Base-by-base conservation (phyloP, 176 grass and related monocot species). In the Ananas comosus region DNA sequence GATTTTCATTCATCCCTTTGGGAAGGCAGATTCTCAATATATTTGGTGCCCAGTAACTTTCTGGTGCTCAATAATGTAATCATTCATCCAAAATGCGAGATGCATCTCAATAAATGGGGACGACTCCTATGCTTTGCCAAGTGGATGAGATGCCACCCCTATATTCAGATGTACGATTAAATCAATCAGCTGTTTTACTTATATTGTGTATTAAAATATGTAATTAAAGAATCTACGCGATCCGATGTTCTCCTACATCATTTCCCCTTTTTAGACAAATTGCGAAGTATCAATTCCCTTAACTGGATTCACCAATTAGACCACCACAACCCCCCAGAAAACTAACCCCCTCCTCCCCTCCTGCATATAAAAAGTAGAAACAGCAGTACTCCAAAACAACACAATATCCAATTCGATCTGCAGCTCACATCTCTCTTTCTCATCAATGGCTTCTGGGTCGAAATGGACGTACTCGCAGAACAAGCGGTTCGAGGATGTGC, bases 401-500 rank as follows among this genome's bases (percentile, higher is more conserved):
- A 23, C 22, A 23, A 23, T 19, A 9, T 18, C 56, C 56, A 61
- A 18, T 19, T 61, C n/a, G n/a, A n/a, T n/a, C 56, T 19, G 7
- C n/a, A 61, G 1, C 52, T 22, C 56, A 2, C 4, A 14, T 17
- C 13, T 56, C 1, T 57, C 53, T 57, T 57, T 57, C 53, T 17
- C 53, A 22, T 17, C 53, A 22, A 61, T 61, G 56, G n/a, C 56
- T 11, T 28, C 85, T 79, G 72, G 65, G n/a, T 83, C 85, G 0
- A 64, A 11, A 49, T 96, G 93, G 93, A 92, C 88, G 53, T 1
- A 1, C 10, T 85, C 85, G 72, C 85, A 96, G 71, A 87, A 96
- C 86, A 81, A 96, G 84, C 81, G 81, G 80, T 96, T 96, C 13
- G 93, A 96, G 72, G 51, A 86, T 50, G 89, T 79, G 0, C 80